Base-by-base conservation (phyloP, 2,329 filamentous ascomycete species). In the Aureobasidium zeae region DNA sequence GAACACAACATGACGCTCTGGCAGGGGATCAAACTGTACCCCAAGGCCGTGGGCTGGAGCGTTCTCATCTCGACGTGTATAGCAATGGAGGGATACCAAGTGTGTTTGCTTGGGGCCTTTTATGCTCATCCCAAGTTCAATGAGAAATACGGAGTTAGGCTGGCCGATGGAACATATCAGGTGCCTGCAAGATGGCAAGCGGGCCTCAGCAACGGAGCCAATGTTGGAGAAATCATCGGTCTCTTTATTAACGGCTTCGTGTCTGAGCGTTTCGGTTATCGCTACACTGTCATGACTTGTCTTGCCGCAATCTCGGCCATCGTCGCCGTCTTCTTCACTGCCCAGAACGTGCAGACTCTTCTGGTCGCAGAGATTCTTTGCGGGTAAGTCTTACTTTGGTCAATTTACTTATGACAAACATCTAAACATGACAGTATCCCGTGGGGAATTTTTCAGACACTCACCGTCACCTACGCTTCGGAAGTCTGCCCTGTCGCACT, bases 21-120 rank as follows among this genome's bases (percentile, higher is more conserved):
- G 59, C 77, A 94, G 66, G 86, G 85, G 49, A 72, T 94, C 61
- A 77, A 71, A 57, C 71, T 91, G 19, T 94, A 94, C 58, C 86
- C 86, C 47, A 89, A 93, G 67, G 87, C 87, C 16, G 80, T 93
- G 45, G 73, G 68, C 16, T 94, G 86, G 85, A 86, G 80, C 54
- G 57, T 94, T 38, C 68, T 93, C 47, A 88, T 94, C 62, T 89
- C 83, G n/a, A 89, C 85, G 0, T 88, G 83, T 59, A 91, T 94
- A 56, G 78, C 77, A 55, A 94, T 94, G 87, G 86, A 94, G 63
- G 86, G 85, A 24, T 93, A 88, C 66, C 86, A 94, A 58, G 71
- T 91, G 47, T 80, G 77, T 55, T 68, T 93, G 42, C 77, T 91
- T 55, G 86, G 81, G 67, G 88, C 88, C 63, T 86, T 91, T 57